Percentiles rank a stretch among this genome's conserved stretches.
Evolutionary conservation across 805 yeast species (phyloP).

Genomic region (Kuraishia molischiana): DNA sequence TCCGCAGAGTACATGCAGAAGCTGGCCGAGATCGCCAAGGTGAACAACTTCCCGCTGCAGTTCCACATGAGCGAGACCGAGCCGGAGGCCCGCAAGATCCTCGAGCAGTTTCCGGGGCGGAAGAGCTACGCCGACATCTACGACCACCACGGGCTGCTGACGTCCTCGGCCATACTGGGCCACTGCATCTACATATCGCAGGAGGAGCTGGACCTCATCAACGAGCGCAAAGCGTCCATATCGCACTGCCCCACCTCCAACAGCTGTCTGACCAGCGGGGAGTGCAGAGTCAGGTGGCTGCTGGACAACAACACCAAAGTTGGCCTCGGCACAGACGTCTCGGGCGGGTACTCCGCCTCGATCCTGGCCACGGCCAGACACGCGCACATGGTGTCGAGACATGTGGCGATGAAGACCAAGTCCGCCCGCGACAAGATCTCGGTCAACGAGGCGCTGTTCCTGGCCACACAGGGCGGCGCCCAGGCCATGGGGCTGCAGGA

Average conservation of each 20-base stretch:
- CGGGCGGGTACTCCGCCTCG: conserved; percentile 68
- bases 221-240: conserved; percentile 51
- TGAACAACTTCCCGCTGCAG: conserved; percentile 57
- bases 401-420: conserved; percentile 47
- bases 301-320: conserved; percentile 62
- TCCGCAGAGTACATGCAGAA: conserved; percentile 47
- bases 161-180: conserved; percentile 67
- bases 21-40: conserved; percentile 49
- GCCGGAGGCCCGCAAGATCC: conserved; percentile 68
- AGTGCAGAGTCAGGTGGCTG: conserved; percentile 69
- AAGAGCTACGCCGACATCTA: conserved; percentile 71
- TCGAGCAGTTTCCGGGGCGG: conserved; percentile 61
- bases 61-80: conserved; percentile 85
- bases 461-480: conserved; percentile 92
- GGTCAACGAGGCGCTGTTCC: conserved; percentile 61
- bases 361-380: conserved; percentile 59
- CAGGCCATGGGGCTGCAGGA: conserved; percentile 49
- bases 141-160: conserved; percentile 48
- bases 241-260: conserved; percentile 94
- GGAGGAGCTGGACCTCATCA: conserved; percentile 52
- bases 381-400: conserved; percentile 64
- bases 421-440: conserved; percentile 40
- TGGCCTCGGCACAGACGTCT: conserved; percentile 71
- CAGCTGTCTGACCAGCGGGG: conserved; percentile 82
- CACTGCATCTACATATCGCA: conserved; percentile 76